Evolutionary conservation across 129 eudicot species (phyloP).

Genomic region (Tagetes patula): DNA sequence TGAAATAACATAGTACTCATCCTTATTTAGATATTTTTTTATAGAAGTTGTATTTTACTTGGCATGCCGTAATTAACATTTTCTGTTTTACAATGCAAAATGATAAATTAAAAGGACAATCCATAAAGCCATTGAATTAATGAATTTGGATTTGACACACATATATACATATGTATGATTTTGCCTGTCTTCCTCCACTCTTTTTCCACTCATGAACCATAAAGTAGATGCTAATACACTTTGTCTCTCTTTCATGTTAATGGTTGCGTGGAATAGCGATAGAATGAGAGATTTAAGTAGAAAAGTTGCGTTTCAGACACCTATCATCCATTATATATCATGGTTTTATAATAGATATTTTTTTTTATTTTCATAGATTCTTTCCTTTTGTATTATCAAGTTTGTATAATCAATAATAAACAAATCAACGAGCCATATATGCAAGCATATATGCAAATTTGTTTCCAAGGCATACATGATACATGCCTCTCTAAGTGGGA

Average conservation of each 20-base stretch:
- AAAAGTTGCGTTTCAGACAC: conserved; percentile 27
- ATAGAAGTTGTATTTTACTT: background rate
- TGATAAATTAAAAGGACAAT: background rate
- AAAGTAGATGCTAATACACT: conserved; percentile 30
- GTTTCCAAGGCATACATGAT: background rate
- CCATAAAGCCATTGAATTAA: conserved; percentile 10
- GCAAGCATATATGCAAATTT: background rate
- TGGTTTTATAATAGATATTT: background rate
- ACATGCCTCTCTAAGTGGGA: background rate
- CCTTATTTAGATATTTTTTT: too few relatives aligned
- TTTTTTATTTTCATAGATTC: background rate
- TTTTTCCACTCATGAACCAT: conserved; percentile 11
- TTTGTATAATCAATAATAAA: background rate
- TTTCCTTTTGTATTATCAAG: background rate
- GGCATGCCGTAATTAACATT: background rate
- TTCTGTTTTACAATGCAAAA: background rate
- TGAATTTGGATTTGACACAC: conserved; percentile 19
- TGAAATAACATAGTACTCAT: background rate
- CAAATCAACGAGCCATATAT: conserved; percentile 9
- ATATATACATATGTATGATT: background rate
- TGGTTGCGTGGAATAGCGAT: conserved; percentile 35
- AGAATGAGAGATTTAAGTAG: conserved; percentile 1
- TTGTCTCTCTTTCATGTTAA: conserved; percentile 24
- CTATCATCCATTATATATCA: conserved; percentile 10
- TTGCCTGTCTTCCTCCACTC: conserved; percentile 18